Evolutionary conservation across 495 filamentous ascomycete genomes (phyloP).

Genomic region (Penicillium robsamsonii): DNA sequence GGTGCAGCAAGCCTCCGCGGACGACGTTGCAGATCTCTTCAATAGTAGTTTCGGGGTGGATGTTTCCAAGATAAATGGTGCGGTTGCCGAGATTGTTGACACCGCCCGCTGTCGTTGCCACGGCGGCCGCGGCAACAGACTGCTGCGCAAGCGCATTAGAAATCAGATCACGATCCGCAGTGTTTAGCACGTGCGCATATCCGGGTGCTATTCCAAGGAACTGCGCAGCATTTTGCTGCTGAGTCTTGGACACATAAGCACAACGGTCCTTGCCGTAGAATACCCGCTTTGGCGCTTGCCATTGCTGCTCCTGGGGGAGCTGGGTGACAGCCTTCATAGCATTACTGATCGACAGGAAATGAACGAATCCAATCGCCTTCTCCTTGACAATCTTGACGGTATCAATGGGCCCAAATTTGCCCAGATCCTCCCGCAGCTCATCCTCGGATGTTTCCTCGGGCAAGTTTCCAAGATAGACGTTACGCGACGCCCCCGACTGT

Average conservation of each 20-base stretch:
- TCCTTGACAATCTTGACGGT: constrained; percentile 97
- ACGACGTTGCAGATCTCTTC: constrained; percentile 99
- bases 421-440: constrained; percentile 89
- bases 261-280: constrained; percentile 99
- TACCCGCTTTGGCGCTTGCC: constrained; percentile 91
- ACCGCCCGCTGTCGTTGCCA: constrained; percentile 92
- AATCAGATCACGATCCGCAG: constrained; percentile 91
- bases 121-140: constrained; percentile 93
- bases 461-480: constrained; percentile 94
- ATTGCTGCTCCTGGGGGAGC: constrained; percentile 92
- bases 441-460: constrained; percentile 87
- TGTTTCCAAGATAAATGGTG: constrained; percentile 97
- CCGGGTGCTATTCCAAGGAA: constrained; percentile 98
- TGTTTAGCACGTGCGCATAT: constrained; percentile 93
- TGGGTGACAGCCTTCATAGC: constrained; percentile 99
- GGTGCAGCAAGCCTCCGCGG: constrained; percentile 86
- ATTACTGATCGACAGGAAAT: constrained; percentile 96
- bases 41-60: constrained; percentile 97
- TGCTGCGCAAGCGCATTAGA: constrained; percentile 95
- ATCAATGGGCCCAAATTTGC: constrained; percentile 95
- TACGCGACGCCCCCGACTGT: constrained; percentile 95
- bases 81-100: constrained; percentile 97
- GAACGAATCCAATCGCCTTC: constrained; percentile 97
- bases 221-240: constrained; percentile 98
- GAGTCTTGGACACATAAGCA: constrained; percentile 98